Conservation (phyloP, 2,329 filamentous ascomycete genomes). For the Curvularia eragrostidis region DNA sequence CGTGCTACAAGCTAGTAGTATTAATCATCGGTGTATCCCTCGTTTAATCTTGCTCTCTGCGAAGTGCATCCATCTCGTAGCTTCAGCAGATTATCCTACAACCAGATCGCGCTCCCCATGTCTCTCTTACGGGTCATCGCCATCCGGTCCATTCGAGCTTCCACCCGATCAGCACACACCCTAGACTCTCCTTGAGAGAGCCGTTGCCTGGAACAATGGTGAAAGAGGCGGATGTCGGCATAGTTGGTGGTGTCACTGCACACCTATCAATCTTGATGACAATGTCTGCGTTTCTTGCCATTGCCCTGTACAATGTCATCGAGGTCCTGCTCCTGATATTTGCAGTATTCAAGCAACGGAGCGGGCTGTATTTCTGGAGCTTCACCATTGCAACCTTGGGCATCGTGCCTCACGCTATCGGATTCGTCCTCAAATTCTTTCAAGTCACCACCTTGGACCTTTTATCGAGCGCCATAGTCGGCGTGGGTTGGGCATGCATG, state of each 20-base stretch:
- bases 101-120: background rate
- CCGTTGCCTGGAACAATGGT: background rate
- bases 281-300: conserved; percentile 27
- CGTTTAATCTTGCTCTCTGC: background rate
- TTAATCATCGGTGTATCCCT: background rate
- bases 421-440: conserved; percentile 53
- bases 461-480: conserved; percentile 18
- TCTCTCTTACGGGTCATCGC: too few species aligned
- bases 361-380: conserved; percentile 57
- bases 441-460: conserved; percentile 27
- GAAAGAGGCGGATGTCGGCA: conserved; percentile 14
- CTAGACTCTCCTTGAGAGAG: background rate
- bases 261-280: conserved; percentile 23
- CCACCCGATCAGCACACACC: background rate
- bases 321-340: conserved; percentile 40
- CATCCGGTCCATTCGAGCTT: background rate
- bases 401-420: conserved; percentile 53
- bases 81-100: background rate
- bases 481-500: conserved; percentile 60
- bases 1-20: background rate
- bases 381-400: conserved; percentile 51
- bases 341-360: conserved; percentile 54
- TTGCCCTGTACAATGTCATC: conserved; percentile 43
- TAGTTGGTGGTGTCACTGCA: conserved; percentile 21
- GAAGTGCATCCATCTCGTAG: background rate